Evolutionary conservation across 108 stramenopile genomes (phyloP).

Genomic region (Cyclotella kingstonii): DNA sequence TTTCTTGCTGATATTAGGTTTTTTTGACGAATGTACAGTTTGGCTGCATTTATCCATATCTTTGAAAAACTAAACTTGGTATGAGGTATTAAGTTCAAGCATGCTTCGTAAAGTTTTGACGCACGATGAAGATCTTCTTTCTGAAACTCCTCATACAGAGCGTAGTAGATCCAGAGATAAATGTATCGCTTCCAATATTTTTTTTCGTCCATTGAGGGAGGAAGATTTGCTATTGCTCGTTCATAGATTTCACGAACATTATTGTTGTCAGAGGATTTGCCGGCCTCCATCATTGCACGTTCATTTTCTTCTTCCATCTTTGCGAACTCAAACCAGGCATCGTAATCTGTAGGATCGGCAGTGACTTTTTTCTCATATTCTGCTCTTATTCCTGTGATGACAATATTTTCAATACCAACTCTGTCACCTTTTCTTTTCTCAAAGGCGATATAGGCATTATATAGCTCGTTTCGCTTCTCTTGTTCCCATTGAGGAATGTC

Average conservation of each 20-base stretch:
- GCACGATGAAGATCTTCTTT: conserved; percentile 77
- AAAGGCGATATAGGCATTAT: conserved; percentile 92
- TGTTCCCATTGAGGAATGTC: conserved; percentile 64
- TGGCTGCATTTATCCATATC: conserved; percentile 95
- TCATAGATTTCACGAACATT: conserved; percentile 91
- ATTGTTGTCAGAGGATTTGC: conserved; percentile 13
- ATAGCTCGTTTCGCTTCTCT: conserved; percentile 86
- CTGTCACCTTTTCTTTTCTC: conserved; percentile 97
- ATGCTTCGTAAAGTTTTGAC: conserved; percentile 87
- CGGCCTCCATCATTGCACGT: background rate
- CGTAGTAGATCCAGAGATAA: conserved; percentile 98
- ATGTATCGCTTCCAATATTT: conserved; percentile 97
- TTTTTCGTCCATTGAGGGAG: conserved; percentile 85
- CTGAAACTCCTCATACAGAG: conserved; percentile 91
- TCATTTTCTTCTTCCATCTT: conserved; percentile 90
- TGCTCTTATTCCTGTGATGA: conserved; percentile 82
- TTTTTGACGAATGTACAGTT: conserved; percentile 89
- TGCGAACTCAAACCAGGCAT: conserved; percentile 97
- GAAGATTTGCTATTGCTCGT: conserved; percentile 90
- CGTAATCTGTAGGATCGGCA: conserved; percentile 89
- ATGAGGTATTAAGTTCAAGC: conserved; percentile 91
- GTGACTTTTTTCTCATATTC: conserved; percentile 82
- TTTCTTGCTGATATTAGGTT: conserved; percentile 91
- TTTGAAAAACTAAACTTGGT: conserved; percentile 93
- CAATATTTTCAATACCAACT: conserved; percentile 86